Conservation (phyloP, 1,284 basidiomycete species). For the Rhodotorula sp. region DNA sequence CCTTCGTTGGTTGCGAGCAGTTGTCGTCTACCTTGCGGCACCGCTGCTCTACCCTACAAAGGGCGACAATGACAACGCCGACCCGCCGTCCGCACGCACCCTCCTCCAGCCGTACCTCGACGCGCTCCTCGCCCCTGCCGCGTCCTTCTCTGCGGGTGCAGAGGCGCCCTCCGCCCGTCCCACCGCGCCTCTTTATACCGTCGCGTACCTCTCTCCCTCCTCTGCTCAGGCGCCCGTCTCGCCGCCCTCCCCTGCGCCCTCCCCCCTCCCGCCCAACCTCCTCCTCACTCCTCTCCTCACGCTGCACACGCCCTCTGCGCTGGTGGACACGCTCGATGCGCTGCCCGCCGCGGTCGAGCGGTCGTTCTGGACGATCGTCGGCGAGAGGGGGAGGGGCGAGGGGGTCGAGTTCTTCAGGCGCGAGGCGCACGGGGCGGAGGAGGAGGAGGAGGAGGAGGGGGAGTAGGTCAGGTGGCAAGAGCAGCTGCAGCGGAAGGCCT, state of each 20-base stretch:
- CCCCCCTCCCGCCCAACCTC: slow-evolving; percentile 44
- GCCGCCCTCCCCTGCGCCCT: slow-evolving; percentile 6
- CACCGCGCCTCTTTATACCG: slow-evolving; percentile 57
- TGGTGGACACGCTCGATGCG: slow-evolving; percentile 61
- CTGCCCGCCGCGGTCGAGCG: slow-evolving; percentile 63
- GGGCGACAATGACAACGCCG: background rate
- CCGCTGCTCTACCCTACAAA: slow-evolving; percentile 26
- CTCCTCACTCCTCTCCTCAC: slow-evolving; percentile 53
- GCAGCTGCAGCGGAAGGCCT: too few species aligned
- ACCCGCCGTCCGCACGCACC: background rate
- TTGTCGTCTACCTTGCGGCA: slow-evolving; percentile 52
- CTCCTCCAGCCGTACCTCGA: slow-evolving; percentile 64
- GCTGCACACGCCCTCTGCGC: slow-evolving; percentile 17
- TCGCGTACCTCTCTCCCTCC: slow-evolving; percentile 54
- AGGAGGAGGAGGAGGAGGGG: background rate
- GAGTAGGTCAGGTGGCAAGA: too few species aligned
- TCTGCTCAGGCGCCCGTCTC: background rate
- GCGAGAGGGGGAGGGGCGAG: slow-evolving; percentile 35
- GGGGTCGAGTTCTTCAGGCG: slow-evolving; percentile 37
- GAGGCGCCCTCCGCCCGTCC: background rate
- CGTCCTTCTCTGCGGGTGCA: background rate
- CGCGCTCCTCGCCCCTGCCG: slow-evolving; percentile 51
- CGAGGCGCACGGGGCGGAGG: slow-evolving; percentile 18
- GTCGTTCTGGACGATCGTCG: slow-evolving; percentile 62
- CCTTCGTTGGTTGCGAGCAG: slow-evolving; percentile 40